phyloP scores from a whole-genome alignment of 306 rosid genomes.

The Carpinus fangiana region DNA sequence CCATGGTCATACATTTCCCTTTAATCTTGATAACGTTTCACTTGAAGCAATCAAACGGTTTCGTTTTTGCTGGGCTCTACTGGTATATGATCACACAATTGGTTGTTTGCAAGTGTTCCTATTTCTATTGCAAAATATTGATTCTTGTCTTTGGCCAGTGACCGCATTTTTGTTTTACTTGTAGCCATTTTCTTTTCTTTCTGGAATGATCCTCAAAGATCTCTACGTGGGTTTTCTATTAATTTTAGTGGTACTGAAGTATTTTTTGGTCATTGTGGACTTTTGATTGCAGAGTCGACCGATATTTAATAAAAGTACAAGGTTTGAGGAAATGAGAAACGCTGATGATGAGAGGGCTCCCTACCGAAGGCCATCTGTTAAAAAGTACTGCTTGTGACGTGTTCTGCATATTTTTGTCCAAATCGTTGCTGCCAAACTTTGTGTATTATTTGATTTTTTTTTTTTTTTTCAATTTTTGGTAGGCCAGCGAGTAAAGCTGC shows the following conservation, averaged over 20 bases:
- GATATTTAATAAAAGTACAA: conserved; percentile 88
- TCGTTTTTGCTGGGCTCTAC: neutral
- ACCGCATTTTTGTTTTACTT: neutral
- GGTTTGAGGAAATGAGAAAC: conserved; percentile 92
- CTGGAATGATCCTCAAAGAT: neutral
- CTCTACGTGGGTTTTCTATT: neutral
- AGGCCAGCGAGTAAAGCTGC: conserved; percentile 75
- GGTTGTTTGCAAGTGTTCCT: conserved; percentile 5
- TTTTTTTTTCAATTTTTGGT: conserved; percentile 24
- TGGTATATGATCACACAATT: neutral
- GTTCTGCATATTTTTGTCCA: neutral
- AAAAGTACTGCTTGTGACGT: conserved; percentile 51
- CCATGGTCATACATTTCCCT: neutral
- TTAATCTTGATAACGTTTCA: neutral
- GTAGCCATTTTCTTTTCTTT: neutral
- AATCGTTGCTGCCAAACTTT: neutral
- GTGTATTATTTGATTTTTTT: conserved; percentile 6
- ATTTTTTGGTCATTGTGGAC: conserved; percentile 10
- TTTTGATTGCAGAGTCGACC: conserved; percentile 80
- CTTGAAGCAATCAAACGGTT: neutral
- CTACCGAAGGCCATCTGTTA: conserved; percentile 65
- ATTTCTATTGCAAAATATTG: neutral
- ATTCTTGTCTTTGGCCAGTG: neutral
- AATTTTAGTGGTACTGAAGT: neutral
- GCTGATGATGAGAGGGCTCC: conserved; percentile 80